Percentiles rank a stretch among this genome's conserved stretches.
These are phyloP conservation scores for Termitomyces sp. DNA, from an alignment of 768 basidiomycete genomes.

Conservation along the genomic window DNA sequence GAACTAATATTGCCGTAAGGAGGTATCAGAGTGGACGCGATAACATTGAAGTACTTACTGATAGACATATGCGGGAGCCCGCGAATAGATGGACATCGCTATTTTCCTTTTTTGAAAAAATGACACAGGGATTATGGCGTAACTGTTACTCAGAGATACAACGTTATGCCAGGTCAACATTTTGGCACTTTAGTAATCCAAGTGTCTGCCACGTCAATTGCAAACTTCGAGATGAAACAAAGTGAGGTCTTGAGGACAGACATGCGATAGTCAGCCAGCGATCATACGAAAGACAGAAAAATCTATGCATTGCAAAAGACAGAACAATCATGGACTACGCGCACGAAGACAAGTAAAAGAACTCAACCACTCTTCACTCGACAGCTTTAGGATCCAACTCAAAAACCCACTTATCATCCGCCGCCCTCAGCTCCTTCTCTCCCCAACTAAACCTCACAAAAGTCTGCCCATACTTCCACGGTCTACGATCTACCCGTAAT, in stretches of 20 bases:
- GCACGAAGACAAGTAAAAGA: neutral
- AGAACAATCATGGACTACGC: neutral
- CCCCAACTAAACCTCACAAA: constrained; percentile 31
- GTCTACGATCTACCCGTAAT: constrained; percentile 22
- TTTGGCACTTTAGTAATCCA: neutral
- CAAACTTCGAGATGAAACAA: neutral
- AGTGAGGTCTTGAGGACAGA: no score
- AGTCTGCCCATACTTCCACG: constrained; percentile 30
- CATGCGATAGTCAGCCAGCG: neutral
- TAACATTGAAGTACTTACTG: neutral
- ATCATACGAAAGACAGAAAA: neutral
- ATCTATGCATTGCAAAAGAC: neutral
- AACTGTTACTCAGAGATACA: no score
- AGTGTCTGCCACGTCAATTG: neutral
- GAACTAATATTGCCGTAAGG: neutral
- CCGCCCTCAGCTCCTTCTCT: constrained; percentile 19
- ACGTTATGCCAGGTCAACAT: neutral
- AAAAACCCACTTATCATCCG: constrained; percentile 35
- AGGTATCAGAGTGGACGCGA: no score
- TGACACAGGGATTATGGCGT: neutral
- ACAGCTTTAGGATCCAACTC: constrained; percentile 20
- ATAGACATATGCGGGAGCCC: neutral
- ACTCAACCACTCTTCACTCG: neutral
- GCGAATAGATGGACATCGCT: neutral
- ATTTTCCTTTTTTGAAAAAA: no score